Percentiles rank a stretch among this genome's conserved stretches.
Evolutionary conservation across 2,329 filamentous ascomycete species (phyloP).

Genomic region (Dactylellina leptospora): DNA sequence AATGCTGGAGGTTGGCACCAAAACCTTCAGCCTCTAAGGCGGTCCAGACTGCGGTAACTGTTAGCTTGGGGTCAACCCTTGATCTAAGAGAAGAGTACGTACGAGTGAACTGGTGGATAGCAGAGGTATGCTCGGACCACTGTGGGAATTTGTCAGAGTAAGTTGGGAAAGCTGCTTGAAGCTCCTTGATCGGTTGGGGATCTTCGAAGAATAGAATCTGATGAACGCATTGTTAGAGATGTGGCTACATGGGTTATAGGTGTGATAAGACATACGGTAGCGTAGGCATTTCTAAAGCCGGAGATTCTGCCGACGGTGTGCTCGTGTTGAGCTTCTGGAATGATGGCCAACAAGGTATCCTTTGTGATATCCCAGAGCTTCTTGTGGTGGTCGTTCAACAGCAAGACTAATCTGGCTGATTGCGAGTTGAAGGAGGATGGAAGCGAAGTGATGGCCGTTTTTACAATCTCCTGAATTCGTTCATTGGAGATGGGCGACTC

Average conservation of each 20-base stretch:
- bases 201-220: conserved; percentile 84
- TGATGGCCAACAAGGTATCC: conserved; percentile 72
- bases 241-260: not conserved
- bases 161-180: conserved; percentile 74
- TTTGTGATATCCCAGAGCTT: conserved; percentile 82
- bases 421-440: conserved; percentile 88
- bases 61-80: not conserved
- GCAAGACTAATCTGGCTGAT: conserved; percentile 78
- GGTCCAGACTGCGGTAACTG: conserved; percentile 70
- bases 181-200: conserved; percentile 70
- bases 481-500: conserved; percentile 68
- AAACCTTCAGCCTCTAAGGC: conserved; percentile 84
- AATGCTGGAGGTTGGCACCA: conserved; percentile 90
- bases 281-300: conserved; percentile 76
- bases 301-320: conserved; percentile 64
- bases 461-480: conserved; percentile 72
- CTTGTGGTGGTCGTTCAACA: conserved; percentile 83
- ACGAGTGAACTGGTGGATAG: conserved; percentile 79
- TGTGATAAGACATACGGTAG: conserved; percentile 63
- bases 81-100: conserved; percentile 56
- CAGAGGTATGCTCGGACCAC: conserved; percentile 80
- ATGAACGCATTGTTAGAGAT: not conserved
- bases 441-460: conserved; percentile 71
- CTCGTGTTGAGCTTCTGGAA: conserved; percentile 70
- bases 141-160: conserved; percentile 82